Evolutionary conservation across 768 basidiomycete genomes (phyloP).

Genomic region (Suillus occidentalis): DNA sequence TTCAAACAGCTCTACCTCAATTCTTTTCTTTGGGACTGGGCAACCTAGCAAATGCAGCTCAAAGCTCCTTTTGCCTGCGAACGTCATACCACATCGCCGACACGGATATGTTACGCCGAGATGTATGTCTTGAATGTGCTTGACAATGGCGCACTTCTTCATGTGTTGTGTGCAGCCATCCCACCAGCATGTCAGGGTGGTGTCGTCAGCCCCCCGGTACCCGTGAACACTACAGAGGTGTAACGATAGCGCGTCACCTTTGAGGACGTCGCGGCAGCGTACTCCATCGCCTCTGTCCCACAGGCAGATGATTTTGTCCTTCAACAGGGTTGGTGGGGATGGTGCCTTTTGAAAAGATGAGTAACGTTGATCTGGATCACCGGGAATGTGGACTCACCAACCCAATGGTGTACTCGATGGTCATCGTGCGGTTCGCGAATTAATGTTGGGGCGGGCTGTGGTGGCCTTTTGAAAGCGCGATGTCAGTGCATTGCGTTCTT

Average conservation of each 20-base stretch:
- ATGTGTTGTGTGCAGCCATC: not conserved
- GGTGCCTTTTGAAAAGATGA: constrained; percentile 1
- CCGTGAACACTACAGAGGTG: constrained; percentile 2
- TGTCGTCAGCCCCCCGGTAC: not conserved
- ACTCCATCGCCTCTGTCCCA: constrained; percentile 3
- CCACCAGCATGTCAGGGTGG: not conserved
- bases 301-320: not conserved
- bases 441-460: not conserved
- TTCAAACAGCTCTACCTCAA: not conserved
- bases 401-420: not conserved
- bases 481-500: not conserved
- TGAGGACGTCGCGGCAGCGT: constrained; percentile 1
- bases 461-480: not conserved
- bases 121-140: not conserved
- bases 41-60: constrained; percentile 2
- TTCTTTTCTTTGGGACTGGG: not conserved
- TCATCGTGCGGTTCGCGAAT: not conserved
- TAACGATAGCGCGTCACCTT: not conserved
- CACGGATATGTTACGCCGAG: constrained; percentile 4
- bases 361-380: too few relatives aligned
- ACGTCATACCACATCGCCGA: not conserved
- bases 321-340: not conserved
- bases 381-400: not conserved
- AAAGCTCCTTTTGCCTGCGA: not conserved
- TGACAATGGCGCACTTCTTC: not conserved